Evolutionary conservation across 768 basidiomycete species (phyloP), one percentile per base, ranked within the genome.

Genomic region (Royoungia palumana): DNA sequence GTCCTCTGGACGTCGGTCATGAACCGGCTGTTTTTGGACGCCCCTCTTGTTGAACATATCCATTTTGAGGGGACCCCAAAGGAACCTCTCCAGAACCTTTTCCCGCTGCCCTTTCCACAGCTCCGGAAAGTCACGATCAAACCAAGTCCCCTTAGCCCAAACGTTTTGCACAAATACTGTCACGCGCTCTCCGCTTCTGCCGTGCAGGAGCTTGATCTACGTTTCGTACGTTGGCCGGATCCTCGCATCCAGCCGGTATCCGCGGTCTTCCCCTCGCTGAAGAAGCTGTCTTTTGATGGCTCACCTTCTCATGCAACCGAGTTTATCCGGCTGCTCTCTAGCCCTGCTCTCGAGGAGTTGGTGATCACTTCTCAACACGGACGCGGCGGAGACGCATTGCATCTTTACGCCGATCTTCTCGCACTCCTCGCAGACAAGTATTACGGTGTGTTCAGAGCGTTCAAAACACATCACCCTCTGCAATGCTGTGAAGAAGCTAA

Each of bases 31-130:
- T 40, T 64, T 3, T 12, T 47, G 32, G 61, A 62, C 6, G 40
- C 56, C 21, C 61, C 62, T 32, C 25, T 41, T 7, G n/a, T 62
- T n/a, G 59, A 64, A 39, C 45, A 55, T 5, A 49, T 62, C 14
- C 42, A 57, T 39, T 64, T 62, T 20, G 59, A 61, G 28, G 62
- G 62, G 12, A 64, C 53, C 34, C 61, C 61, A 17, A 63, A 57
- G 43, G 60, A 60, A 22, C 17, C 47, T 2, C 12, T 61, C 5
- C 50, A 47, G 2, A 32, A 12, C 20, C 44, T 62, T 21, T 37
- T 39, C 9, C 62, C 59, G 5, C 35, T 61, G 32, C 42, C 55
- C n/a, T 61, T 61, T 7, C 50, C 16, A 32, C 58, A 28, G 13
- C 62, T 64, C 9, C 49, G 40, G 21, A 61, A 41, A 41, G 43